Evolutionary conservation across 1,139 yeast species (phyloP).

Genomic region (Debaryomyces psychrophilus): DNA sequence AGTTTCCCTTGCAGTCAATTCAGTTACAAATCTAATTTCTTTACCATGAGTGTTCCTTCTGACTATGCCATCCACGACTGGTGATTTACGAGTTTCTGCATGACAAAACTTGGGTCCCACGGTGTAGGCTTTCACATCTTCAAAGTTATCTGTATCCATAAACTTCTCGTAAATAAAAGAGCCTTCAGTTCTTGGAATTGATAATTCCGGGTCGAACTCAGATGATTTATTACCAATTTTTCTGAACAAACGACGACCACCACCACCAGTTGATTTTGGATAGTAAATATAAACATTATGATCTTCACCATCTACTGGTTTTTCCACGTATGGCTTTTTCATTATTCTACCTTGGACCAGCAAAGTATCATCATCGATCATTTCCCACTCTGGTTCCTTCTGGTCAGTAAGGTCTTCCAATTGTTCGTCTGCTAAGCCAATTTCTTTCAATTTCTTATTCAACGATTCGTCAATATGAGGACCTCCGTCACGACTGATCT

Average conservation of each 20-base stretch:
- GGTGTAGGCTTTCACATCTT: conserved; percentile 98
- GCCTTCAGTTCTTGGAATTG: conserved; percentile 81
- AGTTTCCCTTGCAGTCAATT: conserved; percentile 72
- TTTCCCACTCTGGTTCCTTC: conserved; percentile 79
- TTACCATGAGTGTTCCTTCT: conserved; percentile 97
- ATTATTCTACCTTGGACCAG: conserved; percentile 72
- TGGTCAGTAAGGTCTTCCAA: conserved; percentile 64
- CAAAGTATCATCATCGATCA: conserved; percentile 89
- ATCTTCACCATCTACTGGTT: conserved; percentile 99
- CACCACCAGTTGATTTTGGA: conserved; percentile 89
- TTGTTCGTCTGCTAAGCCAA: conserved; percentile 45
- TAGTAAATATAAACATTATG: conserved; percentile 95
- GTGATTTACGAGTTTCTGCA: conserved; percentile 97
- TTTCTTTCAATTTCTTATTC: conserved; percentile 44
- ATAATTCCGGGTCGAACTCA: conserved; percentile 85
- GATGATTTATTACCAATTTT: conserved; percentile 97
- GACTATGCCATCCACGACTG: conserved; percentile 98
- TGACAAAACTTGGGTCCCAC: conserved; percentile 91
- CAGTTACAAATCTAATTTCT: conserved; percentile 89
- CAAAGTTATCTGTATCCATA: conserved; percentile 97
- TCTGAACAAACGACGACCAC: conserved; percentile 91
- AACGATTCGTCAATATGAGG: conserved; percentile 74
- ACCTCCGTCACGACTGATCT: conserved; percentile 95
- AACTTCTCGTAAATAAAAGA: conserved; percentile 91
- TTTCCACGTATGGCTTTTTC: conserved; percentile 93